Base-by-base conservation (phyloP, 352 stramenopile genomes). In the Phytophthora macrochlamydospora region DNA sequence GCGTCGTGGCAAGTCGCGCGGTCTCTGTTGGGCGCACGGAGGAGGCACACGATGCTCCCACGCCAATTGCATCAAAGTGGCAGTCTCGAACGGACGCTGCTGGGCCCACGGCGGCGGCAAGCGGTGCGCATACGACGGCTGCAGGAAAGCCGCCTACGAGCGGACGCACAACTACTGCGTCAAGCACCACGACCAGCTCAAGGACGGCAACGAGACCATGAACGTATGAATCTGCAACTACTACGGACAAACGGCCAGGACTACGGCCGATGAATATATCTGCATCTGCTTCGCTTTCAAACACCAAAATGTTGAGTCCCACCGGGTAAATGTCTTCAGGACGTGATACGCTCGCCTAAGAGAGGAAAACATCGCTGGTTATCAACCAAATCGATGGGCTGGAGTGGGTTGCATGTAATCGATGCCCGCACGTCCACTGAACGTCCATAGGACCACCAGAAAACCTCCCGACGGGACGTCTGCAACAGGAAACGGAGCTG, bases 11-110 rank as follows among this genome's bases (percentile, higher is more conserved):
- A 91, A 92, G 56, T 87, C 83, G 7, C 66, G 81, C 11, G 85
- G 85, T 33, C 76, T 88, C 48, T 92, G 85, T 60, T 92, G 84
- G 85, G 84, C 78, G 0, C 85, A 94, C 54, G 85, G 85, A 37
- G 83, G 85, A 2, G 85, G 85, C 12, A 88, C 76, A 24, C 69
- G 69, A 50, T 87, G 78, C 57, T 68, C 68, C 30, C 30, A 67
- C 8, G 35, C 56, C 18, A 43, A 69, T 45, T 83, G 78, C 62
- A 53, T 45, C 6, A 83, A 80, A 57, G 75, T 81, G 57, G 71
- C 74, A 8, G 71, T 85, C 13, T 85, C 76, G 9, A 63, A 70
- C 30, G 70, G 70, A 0, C 61, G 49, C 9, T 82, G 76, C 52
- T 85, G 76, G 76, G 71, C 73, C 0, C 76, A 85, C 35, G 75